These are phyloP conservation scores for Exidia glandulosa DNA, from an alignment of 768 basidiomycete species.

Conservation along the genomic window DNA sequence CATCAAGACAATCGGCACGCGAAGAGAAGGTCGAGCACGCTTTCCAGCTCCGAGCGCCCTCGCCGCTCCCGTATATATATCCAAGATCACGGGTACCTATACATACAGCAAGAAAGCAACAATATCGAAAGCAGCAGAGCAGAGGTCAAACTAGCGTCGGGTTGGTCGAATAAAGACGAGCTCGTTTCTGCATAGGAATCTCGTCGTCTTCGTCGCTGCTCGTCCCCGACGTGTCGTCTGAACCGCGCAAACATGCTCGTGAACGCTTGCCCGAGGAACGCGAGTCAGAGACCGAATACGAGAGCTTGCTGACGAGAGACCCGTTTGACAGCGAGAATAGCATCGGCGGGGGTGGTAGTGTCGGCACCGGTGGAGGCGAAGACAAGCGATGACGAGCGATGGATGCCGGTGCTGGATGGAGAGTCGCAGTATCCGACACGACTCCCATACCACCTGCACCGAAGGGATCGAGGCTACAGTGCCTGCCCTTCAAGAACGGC, in stretches of 20 bases:
- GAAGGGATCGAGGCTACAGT: conserved; percentile 39
- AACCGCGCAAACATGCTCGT: no score
- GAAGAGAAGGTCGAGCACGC: background rate
- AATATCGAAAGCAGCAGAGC: no score
- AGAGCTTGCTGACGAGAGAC: background rate
- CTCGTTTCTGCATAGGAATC: no score
- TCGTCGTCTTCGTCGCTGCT: background rate
- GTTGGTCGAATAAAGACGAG: no score
- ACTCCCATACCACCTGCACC: conserved; percentile 22
- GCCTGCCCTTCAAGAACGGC: conserved; percentile 40
- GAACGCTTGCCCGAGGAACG: background rate
- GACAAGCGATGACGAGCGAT: no score
- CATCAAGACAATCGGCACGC: background rate
- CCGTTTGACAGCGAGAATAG: background rate
- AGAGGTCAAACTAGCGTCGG: no score
- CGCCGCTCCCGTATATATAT: background rate
- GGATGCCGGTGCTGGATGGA: no score
- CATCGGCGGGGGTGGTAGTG: background rate
- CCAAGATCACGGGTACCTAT: no score
- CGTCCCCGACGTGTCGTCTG: background rate
- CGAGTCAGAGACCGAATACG: background rate
- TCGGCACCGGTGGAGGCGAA: no score
- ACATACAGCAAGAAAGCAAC: no score
- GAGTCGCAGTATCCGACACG: background rate
- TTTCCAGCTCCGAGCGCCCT: background rate